Evolutionary conservation across 2,329 filamentous ascomycete genomes (phyloP), one percentile per base, ranked within the genome.

Genomic region (Knufia petricola): DNA sequence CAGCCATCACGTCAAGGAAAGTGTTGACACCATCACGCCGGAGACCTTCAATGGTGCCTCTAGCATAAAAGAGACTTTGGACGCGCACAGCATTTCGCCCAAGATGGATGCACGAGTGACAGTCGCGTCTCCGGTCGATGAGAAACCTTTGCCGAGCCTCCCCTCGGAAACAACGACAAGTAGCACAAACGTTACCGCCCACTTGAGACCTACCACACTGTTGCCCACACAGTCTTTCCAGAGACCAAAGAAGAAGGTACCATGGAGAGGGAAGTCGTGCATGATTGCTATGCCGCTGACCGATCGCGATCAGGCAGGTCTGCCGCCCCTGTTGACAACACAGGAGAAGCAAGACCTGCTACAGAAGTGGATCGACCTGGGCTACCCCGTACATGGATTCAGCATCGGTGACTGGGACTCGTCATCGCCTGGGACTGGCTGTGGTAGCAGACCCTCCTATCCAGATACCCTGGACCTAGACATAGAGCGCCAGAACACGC

Each of bases 191-290:
- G 12, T 15, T 4, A 13, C 57, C 30, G 50, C 55, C 32, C 52
- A 54, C 21, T 46, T 50, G 24, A 43, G 52, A 28, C 56, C 60
- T 7, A 55, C 56, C 3, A 60, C 61, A 46, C 67, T 66, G 4
- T 24, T 50, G 32, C 44, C 47, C 34, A 20, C 56, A 47, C 47
- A 58, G 36, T 59, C 64, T 9, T 63, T 63, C 39, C 59, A 63
- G 19, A 61, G 66, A 48, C 60, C 61, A n/a, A 85, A 77, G 67
- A 88, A 85, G 63, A 86, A 82, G 66, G 72, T 89, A 2, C 74
- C 76, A 39, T 88, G 84, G 83, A 83, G 76, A 59, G 82, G 82
- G 50, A 88, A 87, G 67, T 81, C 78, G 51, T 86, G 87, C 46
- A 66, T 85, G 58, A 80, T 89, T 37, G 69, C 81, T 21, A 67